phyloP scores from a whole-genome alignment of 305 asterid genomes.

The Salvia sclarea region DNA sequence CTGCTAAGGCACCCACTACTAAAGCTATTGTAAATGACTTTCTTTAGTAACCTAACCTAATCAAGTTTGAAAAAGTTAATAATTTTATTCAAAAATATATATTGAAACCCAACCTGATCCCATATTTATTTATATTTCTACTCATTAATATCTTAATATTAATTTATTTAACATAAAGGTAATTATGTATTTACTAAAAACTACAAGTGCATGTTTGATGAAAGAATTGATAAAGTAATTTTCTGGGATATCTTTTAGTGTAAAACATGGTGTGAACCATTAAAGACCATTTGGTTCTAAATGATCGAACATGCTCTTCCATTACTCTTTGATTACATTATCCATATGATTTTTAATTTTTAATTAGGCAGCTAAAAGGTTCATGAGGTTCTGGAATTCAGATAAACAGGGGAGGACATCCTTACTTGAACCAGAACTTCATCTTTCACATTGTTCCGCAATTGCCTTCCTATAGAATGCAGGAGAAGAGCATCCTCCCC shows the following conservation, averaged over 20 bases:
- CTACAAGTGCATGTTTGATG: not conserved
- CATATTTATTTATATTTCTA: not conserved
- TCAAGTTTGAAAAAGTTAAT: not conserved
- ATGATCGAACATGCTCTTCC: not conserved
- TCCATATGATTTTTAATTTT: not conserved
- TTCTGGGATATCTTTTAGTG: not conserved
- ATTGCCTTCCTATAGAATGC: constrained; percentile 73
- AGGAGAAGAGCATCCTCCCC: constrained; percentile 65
- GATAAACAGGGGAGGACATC: constrained; percentile 20
- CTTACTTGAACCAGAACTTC: constrained; percentile 86
- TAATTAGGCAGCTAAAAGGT: constrained; percentile 19
- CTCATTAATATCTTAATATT: not conserved
- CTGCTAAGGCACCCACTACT: not conserved
- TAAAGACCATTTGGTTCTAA: not conserved
- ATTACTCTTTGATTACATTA: not conserved
- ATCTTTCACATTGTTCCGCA: constrained; percentile 51
- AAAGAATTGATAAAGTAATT: not conserved
- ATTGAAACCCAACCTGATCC: not conserved
- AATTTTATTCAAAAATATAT: not conserved
- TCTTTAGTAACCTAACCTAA: not conserved
- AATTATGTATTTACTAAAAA: not conserved
- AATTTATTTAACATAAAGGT: not conserved
- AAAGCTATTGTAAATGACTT: not conserved
- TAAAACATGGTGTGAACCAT: not conserved
- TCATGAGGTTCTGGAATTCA: not conserved